phyloP scores from a whole-genome alignment of 371 early-diverging fungal species.

The Mortierella sp. region DNA sequence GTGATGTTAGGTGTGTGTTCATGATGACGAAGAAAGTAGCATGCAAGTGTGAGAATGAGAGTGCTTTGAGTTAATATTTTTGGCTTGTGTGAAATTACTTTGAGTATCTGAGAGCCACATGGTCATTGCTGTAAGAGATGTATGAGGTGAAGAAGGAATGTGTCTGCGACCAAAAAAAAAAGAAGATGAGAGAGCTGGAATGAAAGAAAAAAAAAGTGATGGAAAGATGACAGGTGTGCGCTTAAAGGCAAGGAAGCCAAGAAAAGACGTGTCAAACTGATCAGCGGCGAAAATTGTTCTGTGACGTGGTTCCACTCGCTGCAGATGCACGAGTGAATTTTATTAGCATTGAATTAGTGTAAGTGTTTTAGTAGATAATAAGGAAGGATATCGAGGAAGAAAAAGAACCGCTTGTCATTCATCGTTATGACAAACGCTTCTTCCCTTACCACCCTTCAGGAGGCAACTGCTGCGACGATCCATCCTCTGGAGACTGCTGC shows the following conservation, averaged over 20 bases:
- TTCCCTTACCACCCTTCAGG: constrained; percentile 9
- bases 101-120: constrained; percentile 92
- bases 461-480: constrained; percentile 4
- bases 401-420: background rate
- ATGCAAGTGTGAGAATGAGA: background rate
- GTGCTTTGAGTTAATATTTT: background rate
- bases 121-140: background rate
- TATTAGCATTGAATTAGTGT: constrained; percentile 14
- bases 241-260: background rate
- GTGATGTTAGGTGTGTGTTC: background rate
- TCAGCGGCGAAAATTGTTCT: background rate
- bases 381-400: background rate
- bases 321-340: background rate
- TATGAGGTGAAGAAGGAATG: background rate
- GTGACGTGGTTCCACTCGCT: background rate
- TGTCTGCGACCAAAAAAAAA: too few relatives aligned
- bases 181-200: background rate
- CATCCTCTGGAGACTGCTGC: background rate
- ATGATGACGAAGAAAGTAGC: background rate
- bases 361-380: background rate
- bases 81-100: constrained; percentile 64
- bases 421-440: background rate
- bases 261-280: constrained; percentile 3
- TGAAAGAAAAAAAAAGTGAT: background rate
- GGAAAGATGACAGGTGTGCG: background rate